Percentiles rank a stretch among this genome's conserved stretches.
phyloP scores from a whole-genome alignment of 2,329 filamentous ascomycete species.

The Pseudogymnoascus sp. region DNA sequence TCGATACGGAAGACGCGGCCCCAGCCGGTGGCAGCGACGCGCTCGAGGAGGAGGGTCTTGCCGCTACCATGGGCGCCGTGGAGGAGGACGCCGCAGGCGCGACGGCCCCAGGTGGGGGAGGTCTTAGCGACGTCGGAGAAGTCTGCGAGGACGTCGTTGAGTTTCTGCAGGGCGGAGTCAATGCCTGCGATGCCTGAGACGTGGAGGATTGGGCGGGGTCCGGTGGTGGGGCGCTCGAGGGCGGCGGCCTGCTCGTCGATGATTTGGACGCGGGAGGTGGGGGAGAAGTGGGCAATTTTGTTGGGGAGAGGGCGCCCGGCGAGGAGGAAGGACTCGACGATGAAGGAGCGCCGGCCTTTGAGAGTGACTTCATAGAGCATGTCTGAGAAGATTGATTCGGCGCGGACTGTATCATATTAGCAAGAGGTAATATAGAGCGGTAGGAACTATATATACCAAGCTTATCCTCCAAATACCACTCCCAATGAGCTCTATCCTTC shows the following conservation, averaged over 20 bases:
- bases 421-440: not conserved
- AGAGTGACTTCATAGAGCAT: constrained; percentile 60
- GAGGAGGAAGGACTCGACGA: constrained; percentile 48
- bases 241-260: constrained; percentile 13
- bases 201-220: constrained; percentile 29
- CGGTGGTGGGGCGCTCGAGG: constrained; percentile 19
- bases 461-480: constrained; percentile 39
- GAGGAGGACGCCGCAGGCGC: constrained; percentile 40
- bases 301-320: constrained; percentile 37
- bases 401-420: constrained; percentile 39
- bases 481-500: constrained; percentile 37
- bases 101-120: constrained; percentile 19
- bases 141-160: constrained; percentile 59
- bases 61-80: constrained; percentile 80
- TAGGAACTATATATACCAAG: constrained; percentile 27
- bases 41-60: constrained; percentile 67
- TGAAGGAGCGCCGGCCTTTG: constrained; percentile 53
- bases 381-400: constrained; percentile 63
- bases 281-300: constrained; percentile 30
- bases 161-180: constrained; percentile 50
- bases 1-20: constrained; percentile 57
- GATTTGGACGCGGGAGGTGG: constrained; percentile 23
- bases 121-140: constrained; percentile 38
- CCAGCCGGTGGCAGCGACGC: constrained; percentile 63
- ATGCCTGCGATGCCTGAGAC: constrained; percentile 61